These are phyloP conservation scores for Panaeolus papilionaceus DNA, from an alignment of 768 basidiomycete genomes.

Conservation along the genomic window DNA sequence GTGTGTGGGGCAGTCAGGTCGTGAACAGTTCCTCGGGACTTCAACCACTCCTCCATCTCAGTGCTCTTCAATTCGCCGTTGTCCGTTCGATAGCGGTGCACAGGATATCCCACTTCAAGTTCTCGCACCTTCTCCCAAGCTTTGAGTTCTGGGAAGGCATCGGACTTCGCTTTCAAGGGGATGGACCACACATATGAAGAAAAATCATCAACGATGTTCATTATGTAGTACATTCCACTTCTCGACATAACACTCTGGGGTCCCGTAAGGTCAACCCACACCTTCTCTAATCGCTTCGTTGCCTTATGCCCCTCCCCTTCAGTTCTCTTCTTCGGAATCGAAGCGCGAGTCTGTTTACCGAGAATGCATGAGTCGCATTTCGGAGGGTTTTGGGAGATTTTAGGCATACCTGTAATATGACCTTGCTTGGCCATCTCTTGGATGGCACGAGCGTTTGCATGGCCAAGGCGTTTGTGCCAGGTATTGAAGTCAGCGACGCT, in stretches of 20 bases:
- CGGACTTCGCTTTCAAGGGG: background rate
- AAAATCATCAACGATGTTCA: conserved; percentile 25
- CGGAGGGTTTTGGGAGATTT: too few relatives aligned
- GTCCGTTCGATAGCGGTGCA: background rate
- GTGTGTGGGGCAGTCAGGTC: background rate
- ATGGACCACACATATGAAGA: background rate
- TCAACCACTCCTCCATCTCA: background rate
- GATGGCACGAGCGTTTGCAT: too few relatives aligned
- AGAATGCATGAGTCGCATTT: too few relatives aligned
- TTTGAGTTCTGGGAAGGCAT: background rate
- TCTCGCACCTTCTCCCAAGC: background rate
- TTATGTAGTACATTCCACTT: background rate
- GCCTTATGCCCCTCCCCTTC: background rate
- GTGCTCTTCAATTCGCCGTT: too few relatives aligned
- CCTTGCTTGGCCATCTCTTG: too few relatives aligned
- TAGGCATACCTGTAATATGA: too few relatives aligned
- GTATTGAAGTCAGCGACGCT: too few relatives aligned
- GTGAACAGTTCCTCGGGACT: background rate
- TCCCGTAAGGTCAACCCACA: background rate
- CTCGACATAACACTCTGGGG: background rate
- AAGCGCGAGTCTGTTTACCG: too few relatives aligned
- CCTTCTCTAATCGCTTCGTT: background rate
- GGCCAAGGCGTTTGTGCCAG: too few relatives aligned
- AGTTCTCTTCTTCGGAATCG: too few relatives aligned
- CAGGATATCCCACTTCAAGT: background rate